Conservation (phyloP, 306 rosid species). For the Sicyos baderoa region DNA sequence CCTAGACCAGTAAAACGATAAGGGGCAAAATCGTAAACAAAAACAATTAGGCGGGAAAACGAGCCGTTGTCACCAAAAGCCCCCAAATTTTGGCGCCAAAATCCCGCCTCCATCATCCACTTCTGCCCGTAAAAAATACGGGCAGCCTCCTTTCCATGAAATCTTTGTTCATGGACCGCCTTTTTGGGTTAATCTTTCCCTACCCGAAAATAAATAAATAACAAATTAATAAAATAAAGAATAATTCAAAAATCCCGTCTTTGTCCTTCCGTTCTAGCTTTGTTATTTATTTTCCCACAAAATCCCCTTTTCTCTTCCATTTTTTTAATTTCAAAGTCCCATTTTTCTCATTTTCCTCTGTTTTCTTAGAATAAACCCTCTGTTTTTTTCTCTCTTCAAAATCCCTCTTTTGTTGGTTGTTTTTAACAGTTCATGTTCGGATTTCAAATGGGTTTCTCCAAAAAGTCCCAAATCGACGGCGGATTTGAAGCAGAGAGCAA, state of each 20-base stretch:
- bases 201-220: not conserved
- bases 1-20: constrained; percentile 22
- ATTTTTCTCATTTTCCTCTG: constrained; percentile 20
- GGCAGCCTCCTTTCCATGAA: constrained; percentile 37
- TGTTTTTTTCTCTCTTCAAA: not conserved
- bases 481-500: constrained; percentile 55
- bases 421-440: not conserved
- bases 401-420: not conserved
- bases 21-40: constrained; percentile 24
- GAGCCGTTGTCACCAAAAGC: constrained; percentile 78
- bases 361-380: constrained; percentile 14
- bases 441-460: constrained; percentile 63
- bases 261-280: constrained; percentile 15
- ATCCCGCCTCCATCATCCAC: constrained; percentile 27
- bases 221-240: no score
- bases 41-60: constrained; percentile 54
- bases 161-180: constrained; percentile 10
- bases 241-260: not conserved
- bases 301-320: constrained; percentile 12
- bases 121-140: constrained; percentile 66
- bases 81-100: constrained; percentile 42
- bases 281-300: constrained; percentile 20
- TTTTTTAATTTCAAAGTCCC: constrained; percentile 26
- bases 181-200: constrained; percentile 19
- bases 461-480: constrained; percentile 55